A percentile compares a stretch with the other conserved stretches of the same genome.
phyloP scores from a whole-genome alignment of 169 alveolate genomes.

The Perkinsus olseni region DNA sequence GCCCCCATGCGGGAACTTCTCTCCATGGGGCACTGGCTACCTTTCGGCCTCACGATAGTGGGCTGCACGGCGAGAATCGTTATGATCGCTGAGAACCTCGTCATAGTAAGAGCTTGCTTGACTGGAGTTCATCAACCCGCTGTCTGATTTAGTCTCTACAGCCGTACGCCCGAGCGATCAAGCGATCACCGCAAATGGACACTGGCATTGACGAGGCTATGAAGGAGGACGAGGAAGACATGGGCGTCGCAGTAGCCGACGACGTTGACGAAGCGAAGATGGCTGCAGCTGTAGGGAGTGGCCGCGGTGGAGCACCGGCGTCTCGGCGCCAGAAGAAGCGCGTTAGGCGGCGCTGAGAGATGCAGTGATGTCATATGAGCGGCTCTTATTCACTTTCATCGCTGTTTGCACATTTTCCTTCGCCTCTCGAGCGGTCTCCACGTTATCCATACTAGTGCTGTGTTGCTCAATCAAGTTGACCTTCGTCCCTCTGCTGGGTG shows the following conservation, averaged over 20 bases:
- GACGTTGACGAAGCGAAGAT: neutral
- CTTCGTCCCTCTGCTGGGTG: too few relatives aligned
- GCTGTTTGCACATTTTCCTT: neutral
- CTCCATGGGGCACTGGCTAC: neutral
- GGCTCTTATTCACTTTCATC: neutral
- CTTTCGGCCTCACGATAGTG: neutral
- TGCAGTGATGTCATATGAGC: neutral
- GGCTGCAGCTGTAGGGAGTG: neutral
- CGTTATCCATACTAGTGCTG: neutral
- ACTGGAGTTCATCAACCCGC: neutral
- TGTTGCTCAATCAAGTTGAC: neutral
- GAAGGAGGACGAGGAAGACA: neutral
- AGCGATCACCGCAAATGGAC: neutral
- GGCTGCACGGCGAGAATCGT: neutral
- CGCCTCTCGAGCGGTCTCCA: neutral
- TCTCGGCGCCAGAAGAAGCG: neutral
- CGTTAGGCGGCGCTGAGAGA: neutral
- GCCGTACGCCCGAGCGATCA: neutral
- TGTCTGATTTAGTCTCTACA: neutral
- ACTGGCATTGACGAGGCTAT: neutral
- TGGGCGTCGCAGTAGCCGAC: neutral
- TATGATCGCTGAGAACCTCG: neutral
- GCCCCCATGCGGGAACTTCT: neutral
- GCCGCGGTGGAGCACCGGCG: neutral
- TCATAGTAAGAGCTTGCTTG: neutral